Conservation (phyloP, 2,329 filamentous ascomycete genomes). For the Xylaria hypoxylon region DNA sequence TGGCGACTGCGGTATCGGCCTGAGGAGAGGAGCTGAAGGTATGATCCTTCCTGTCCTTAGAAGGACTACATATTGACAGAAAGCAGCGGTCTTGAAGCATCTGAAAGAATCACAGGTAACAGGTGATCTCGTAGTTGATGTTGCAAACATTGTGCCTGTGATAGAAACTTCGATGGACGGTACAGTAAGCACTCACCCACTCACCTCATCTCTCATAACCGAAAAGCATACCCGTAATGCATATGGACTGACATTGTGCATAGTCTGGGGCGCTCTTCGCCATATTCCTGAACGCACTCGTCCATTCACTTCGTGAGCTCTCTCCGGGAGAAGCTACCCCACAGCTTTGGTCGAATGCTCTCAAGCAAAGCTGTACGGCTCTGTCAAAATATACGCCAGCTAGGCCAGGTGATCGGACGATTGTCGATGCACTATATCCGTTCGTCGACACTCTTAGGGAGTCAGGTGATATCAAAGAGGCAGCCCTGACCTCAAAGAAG, state of each 20-base stretch:
- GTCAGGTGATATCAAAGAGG: conserved; percentile 75
- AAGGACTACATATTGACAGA: conserved; percentile 14
- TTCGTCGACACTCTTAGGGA: conserved; percentile 80
- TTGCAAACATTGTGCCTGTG: conserved; percentile 64
- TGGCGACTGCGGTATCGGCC: conserved; percentile 87
- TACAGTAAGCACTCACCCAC: conserved; percentile 64
- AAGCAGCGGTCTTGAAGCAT: conserved; percentile 64
- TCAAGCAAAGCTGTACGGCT: conserved; percentile 76
- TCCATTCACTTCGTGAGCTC: conserved; percentile 67
- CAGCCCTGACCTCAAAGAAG: conserved; percentile 78
- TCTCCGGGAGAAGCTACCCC: conserved; percentile 56
- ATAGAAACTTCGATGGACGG: conserved; percentile 71
- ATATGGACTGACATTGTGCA: conserved; percentile 8
- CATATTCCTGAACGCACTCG: conserved; percentile 90
- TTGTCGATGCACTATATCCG: conserved; percentile 89
- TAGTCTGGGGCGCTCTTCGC: conserved; percentile 71
- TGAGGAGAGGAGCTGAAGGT: conserved; percentile 88
- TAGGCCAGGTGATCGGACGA: conserved; percentile 85
- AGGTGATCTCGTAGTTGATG: conserved; percentile 65
- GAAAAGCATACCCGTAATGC: neutral
- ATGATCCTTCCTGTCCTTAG: conserved; percentile 40
- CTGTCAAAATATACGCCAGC: conserved; percentile 90
- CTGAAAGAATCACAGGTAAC: conserved; percentile 58
- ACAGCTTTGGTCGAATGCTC: conserved; percentile 69
- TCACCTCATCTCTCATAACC: neutral